Percentiles rank a stretch among this genome's conserved stretches.
Conservation (phyloP, 805 yeast species). For the Wickerhamomyces silvicola region DNA sequence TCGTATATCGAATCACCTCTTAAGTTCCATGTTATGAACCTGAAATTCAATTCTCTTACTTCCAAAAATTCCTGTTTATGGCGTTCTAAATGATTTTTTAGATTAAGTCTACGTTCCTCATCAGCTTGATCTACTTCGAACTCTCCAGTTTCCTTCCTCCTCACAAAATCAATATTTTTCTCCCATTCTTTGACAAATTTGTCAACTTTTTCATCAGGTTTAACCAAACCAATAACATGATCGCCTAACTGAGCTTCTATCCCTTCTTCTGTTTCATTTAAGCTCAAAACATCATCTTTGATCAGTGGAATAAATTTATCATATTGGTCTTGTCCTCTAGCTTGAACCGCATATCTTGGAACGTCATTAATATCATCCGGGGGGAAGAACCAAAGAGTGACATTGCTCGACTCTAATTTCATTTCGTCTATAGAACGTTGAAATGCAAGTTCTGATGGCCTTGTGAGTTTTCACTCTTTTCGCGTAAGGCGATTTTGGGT, state of each 20-base stretch:
- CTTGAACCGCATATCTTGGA: conserved; percentile 22
- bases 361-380: conserved; percentile 21
- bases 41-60: conserved; percentile 15
- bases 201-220: too few relatives aligned
- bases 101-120: conserved; percentile 4
- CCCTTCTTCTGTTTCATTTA: conserved; percentile 1
- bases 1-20: conserved; percentile 23
- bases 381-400: conserved; percentile 21
- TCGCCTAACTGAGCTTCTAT: conserved; percentile 4
- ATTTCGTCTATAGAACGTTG: conserved; percentile 6
- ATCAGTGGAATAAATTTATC: conserved; percentile 14
- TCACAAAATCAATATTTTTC: neutral
- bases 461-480: too few relatives aligned
- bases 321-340: conserved; percentile 1
- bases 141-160: conserved; percentile 1
- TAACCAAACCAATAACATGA: neutral
- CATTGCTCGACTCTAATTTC: conserved; percentile 11
- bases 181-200: conserved; percentile 1
- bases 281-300: conserved; percentile 7
- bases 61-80: conserved; percentile 14
- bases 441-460: too few relatives aligned
- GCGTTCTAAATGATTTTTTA: conserved; percentile 12
- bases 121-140: conserved; percentile 2
- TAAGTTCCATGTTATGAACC: conserved; percentile 35
- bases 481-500: too few relatives aligned